Evolutionary conservation across 164 flowering plant genomes (phyloP).

Genomic region (Protea cynaroides): DNA sequence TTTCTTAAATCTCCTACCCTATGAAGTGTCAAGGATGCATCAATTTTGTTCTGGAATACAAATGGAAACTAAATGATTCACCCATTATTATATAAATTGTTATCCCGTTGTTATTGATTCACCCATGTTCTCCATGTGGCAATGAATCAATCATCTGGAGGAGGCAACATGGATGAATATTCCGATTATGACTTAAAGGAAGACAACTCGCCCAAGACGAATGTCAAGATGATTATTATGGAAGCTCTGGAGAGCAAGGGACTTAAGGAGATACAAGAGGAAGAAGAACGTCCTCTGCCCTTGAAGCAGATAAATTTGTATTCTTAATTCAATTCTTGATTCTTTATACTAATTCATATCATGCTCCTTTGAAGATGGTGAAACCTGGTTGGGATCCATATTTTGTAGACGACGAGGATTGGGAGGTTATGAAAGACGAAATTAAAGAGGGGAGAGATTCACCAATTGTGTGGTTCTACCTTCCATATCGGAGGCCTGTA

Average conservation of each 20-base stretch:
- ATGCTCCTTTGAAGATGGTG: constrained; percentile 43
- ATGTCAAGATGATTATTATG: constrained; percentile 22
- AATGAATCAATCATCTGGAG: no score
- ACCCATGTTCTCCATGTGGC: no score
- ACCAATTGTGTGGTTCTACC: constrained; percentile 72
- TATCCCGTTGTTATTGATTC: no score
- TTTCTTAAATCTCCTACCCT: no score
- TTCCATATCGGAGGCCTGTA: constrained; percentile 37
- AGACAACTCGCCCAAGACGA: constrained; percentile 38
- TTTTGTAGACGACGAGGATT: constrained; percentile 76
- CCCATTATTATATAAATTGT: no score
- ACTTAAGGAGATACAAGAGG: constrained; percentile 19
- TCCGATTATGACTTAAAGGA: constrained; percentile 12
- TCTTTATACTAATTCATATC: no score
- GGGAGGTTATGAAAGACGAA: constrained; percentile 43
- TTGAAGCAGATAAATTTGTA: no score
- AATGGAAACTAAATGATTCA: no score
- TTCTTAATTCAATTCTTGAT: no score
- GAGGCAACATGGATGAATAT: constrained; percentile 1
- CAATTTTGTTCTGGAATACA: no score
- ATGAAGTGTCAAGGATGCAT: no score
- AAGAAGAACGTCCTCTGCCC: constrained; percentile 36
- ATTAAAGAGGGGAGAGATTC: constrained; percentile 47
- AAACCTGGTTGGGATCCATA: constrained; percentile 90
- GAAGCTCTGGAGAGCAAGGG: constrained; percentile 28